Base-by-base conservation (phyloP, 306 rosid species). In the Biancaea sappan region DNA sequence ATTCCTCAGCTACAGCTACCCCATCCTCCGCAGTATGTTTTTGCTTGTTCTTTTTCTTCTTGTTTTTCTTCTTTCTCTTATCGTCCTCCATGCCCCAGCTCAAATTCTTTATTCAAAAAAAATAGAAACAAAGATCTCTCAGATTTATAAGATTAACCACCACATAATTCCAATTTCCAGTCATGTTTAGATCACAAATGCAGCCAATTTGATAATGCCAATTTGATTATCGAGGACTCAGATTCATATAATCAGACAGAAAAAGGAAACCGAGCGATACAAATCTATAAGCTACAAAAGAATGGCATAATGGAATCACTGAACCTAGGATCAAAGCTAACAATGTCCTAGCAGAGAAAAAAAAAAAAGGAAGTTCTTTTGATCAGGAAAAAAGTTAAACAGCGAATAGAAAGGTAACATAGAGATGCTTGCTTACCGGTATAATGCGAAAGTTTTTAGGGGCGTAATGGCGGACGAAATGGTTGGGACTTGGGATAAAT, bases 31-130 rank as follows among this genome's bases (percentile, higher is more conserved):
- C 75, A 31, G 83, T 70, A 69, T 81, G 85, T 61, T 19, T 76
- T 59, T 82, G 91, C 79, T 91, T 91, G 59, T 79, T 82, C 73
- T 80, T 88, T 73, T 91, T 91, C 66, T 84, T 85, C 86, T 68
- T 85, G 62, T 77, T 87, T 66, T 70, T 91, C 71, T 56, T 88
- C 78, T 61, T 88, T 69, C 72, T 87, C 87, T 82, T 87, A 18
- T 78, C 90, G 29, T 84, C 92, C 80, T 87, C 90, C 97, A 91
- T 77, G 40, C 16, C 65, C 63, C 80, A 77, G 74, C 74, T 53
- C 66, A 38, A 77, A 37, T 37, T 66, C 71, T 77, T 74, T 59
- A 58, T 69, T 25, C 74, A 73, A 81, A 66, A 6, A 69, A 22
- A 3, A 71, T 47, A 40, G 57, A 15, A 50, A 18, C 11, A 37